Conservation (phyloP, 257 asterid genomes). For the Solanum chilense region DNA sequence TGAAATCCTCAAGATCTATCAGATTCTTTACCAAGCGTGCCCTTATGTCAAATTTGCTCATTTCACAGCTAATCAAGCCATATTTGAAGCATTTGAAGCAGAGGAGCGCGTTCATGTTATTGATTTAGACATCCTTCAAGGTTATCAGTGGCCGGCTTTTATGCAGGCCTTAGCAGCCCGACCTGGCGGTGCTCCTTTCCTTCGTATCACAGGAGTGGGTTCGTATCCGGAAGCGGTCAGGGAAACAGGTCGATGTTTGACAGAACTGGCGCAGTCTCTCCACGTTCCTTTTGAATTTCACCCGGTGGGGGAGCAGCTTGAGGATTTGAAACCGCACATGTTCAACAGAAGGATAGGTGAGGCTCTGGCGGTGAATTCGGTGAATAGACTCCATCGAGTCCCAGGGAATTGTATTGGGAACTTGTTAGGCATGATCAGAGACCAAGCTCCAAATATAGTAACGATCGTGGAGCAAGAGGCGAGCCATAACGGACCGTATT, state of each 20-base stretch:
- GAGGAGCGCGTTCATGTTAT: slow-evolving; percentile 71
- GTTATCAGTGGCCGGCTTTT: slow-evolving; percentile 93
- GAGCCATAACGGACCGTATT: slow-evolving; percentile 85
- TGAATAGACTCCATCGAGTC: slow-evolving; percentile 60
- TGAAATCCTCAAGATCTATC: slow-evolving; percentile 76
- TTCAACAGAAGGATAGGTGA: slow-evolving; percentile 74
- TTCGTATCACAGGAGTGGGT: slow-evolving; percentile 75
- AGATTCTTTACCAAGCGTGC: slow-evolving; percentile 83
- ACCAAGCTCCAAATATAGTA: slow-evolving; percentile 75
- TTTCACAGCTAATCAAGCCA: slow-evolving; percentile 83
- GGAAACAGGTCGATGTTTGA: slow-evolving; percentile 65
- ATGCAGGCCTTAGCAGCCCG: slow-evolving; percentile 85
- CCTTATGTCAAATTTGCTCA: slow-evolving; percentile 82
- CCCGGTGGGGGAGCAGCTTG: slow-evolving; percentile 61
- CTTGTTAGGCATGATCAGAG: slow-evolving; percentile 52
- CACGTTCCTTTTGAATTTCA: slow-evolving; percentile 76
- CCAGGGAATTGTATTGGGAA: slow-evolving; percentile 47
- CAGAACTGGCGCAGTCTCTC: slow-evolving; percentile 65
- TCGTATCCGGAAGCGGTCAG: slow-evolving; percentile 44
- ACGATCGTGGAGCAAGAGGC: slow-evolving; percentile 90
- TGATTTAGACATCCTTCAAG: slow-evolving; percentile 81
- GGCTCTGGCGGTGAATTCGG: slow-evolving; percentile 76
- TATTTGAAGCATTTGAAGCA: slow-evolving; percentile 69
- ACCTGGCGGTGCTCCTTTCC: slow-evolving; percentile 75
- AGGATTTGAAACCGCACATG: slow-evolving; percentile 71